These are phyloP conservation scores for Chaetomium cochliodes DNA, from an alignment of 495 filamentous ascomycete species.

Conservation along the genomic window DNA sequence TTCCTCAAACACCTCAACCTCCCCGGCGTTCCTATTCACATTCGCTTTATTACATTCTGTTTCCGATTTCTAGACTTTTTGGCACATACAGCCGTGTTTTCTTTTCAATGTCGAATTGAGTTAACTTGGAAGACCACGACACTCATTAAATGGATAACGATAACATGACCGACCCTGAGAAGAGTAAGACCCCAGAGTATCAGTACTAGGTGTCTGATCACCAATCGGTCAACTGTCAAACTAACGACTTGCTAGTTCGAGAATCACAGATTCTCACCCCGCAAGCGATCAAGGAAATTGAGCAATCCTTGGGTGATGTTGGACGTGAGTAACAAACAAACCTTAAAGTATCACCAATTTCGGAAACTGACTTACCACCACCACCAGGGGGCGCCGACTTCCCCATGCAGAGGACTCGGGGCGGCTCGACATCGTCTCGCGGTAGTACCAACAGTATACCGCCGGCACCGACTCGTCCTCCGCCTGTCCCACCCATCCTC, in stretches of 20 bases:
- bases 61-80: too few relatives aligned
- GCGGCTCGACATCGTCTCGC: neutral
- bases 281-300: constrained; percentile 21
- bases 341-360: neutral
- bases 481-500: constrained; percentile 2
- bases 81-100: neutral
- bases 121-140: too few relatives aligned
- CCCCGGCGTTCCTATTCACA: too few relatives aligned
- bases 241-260: neutral
- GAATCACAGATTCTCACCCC: neutral
- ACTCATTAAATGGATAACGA: neutral
- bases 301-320: constrained; percentile 22
- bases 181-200: neutral
- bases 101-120: neutral
- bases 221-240: too few relatives aligned
- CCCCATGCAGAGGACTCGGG: constrained; percentile 4
- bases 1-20: too few relatives aligned
- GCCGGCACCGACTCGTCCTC: neutral
- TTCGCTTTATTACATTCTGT: too few relatives aligned
- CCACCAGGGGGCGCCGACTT: constrained; percentile 14
- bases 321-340: constrained; percentile 17
- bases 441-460: neutral
- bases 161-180: neutral
- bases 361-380: constrained; percentile 1
- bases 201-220: neutral